Evolutionary conservation across 768 basidiomycete genomes (phyloP), one percentile per base, ranked within the genome.

Genomic region (Boletus rubescentipes): DNA sequence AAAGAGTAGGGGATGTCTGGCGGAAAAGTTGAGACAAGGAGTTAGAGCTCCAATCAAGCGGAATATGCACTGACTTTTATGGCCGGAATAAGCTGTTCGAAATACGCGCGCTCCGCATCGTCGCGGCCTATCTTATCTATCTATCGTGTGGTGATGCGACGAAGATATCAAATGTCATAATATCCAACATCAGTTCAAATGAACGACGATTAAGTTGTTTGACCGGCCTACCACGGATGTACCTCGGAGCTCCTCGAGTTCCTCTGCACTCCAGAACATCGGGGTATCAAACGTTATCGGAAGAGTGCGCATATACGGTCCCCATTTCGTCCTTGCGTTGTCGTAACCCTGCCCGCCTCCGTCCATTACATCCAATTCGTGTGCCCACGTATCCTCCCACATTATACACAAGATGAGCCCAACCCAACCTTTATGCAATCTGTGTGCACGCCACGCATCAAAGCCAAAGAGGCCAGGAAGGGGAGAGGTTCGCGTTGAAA

Each of bases 381-480:
- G 52, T 1, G 85, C 84, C 58, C 78, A 78, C 4, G 85, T 80
- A 49, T 81, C 82, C 70, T 99, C 97, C 90, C 91, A 97, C 89
- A 98, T 92, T 85, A 99, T 88, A 58, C 87, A 91, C 36, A 98
- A 75, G 54, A 99, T 98, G 41, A 98, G 73, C 4, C 89, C 88
- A 1, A 80, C 75, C 97, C 97, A 99, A 9, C 93, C 86, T 51
- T 80, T 72, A 46, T 86, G 76, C 53, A 98, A 69, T 18, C 73
- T 71, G 51, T 75, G 68, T 21, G 67, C 69, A 58, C 74, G 81
- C 94, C 94, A 98, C 30, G 78, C 79, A 11, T 77, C 75, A 8
- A 71, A 46, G 16, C 87, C 85, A 42, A 98, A 77, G 3, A 76
- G 73, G 15, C 68, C 47, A 1, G 84, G 85, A 1, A 98, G 79